Evolutionary conservation across 2,329 filamentous ascomycete genomes (phyloP), one percentile per base, ranked within the genome.

Genomic region (Hypomyces rosellus): DNA sequence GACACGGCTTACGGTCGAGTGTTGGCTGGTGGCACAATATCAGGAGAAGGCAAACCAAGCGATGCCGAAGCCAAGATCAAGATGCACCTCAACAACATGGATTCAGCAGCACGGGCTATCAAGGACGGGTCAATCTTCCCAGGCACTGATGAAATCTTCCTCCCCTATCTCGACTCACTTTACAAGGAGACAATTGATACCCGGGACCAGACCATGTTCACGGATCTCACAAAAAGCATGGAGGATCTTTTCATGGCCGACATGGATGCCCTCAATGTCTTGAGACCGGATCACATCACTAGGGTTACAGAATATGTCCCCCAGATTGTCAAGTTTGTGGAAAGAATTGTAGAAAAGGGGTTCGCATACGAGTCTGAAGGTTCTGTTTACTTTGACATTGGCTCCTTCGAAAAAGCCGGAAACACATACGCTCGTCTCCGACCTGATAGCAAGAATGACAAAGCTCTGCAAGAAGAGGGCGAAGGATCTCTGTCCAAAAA

Each of bases 351-450:
- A 18, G 73, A 86, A 46, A 95, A 96, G 63, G 86, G 88, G 0
- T 96, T 91, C 59, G 92, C 85, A 2, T 97, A 97, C 58, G 77
- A 82, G 61, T 71, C 76, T 0, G 87, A 93, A 59, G 91, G 90
- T 0, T 95, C 89, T 0, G 89, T 97, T 1, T 96, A 96, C 69
- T 97, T 96, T 56, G 92, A 96, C 61, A 96, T 95, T 56, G 74
- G 77, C 4, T 82, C 88, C 0, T 97, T 96, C 62, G 90, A 96
- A 65, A 82, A 82, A 58, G 83, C 82, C 0, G 90, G 91, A 1
- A 90, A 96, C 65, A 80, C 82, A 2, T 97, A 97, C 64, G 89
- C 91, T 3, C 79, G 89, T 48, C 73, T 97, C 22, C 84, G 91
- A 51, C 92, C 92, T 0, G 89, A 90, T 73, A 93, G 86, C 66